Evolutionary conservation across 345 rosid genomes (phyloP).

Genomic region (Lepidium africanum): DNA sequence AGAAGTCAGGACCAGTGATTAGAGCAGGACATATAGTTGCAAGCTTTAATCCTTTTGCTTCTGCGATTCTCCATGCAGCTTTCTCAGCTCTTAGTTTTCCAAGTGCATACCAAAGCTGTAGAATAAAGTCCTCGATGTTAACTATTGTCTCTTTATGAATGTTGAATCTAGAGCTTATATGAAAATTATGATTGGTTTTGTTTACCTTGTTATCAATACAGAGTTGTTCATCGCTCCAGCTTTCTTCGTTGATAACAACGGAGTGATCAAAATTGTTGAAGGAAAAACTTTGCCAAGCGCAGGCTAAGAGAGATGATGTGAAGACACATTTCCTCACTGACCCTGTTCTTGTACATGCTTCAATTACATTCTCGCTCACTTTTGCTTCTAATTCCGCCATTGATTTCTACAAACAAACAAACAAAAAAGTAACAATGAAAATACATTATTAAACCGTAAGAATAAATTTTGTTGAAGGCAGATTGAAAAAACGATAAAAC

Average conservation of each 20-base stretch:
- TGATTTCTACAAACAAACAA: conserved; percentile 13
- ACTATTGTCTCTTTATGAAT: neutral
- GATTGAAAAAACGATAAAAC: neutral
- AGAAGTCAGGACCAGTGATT: conserved; percentile 54
- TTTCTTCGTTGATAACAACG: conserved; percentile 42
- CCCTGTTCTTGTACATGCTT: conserved; percentile 69
- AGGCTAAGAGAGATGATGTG: conserved; percentile 70
- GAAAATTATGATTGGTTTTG: neutral
- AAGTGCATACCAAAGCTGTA: conserved; percentile 78
- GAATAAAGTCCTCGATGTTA: neutral
- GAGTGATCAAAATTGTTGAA: conserved; percentile 26
- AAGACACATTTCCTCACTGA: conserved; percentile 71
- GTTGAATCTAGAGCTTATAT: neutral
- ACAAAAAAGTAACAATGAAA: neutral
- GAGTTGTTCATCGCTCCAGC: conserved; percentile 77
- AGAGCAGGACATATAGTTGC: conserved; percentile 64
- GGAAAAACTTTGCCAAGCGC: conserved; percentile 52
- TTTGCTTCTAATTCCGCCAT: conserved; percentile 46
- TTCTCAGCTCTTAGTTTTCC: conserved; percentile 90
- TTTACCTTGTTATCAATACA: conserved; percentile 65
- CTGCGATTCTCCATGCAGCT: conserved; percentile 48
- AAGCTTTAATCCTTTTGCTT: conserved; percentile 45
- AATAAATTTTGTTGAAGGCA: neutral
- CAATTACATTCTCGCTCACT: conserved; percentile 60
- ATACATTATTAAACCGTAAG: neutral